These are phyloP conservation scores for Plasmodium fragile DNA, from an alignment of 169 alveolate genomes.

Conservation along the genomic window DNA sequence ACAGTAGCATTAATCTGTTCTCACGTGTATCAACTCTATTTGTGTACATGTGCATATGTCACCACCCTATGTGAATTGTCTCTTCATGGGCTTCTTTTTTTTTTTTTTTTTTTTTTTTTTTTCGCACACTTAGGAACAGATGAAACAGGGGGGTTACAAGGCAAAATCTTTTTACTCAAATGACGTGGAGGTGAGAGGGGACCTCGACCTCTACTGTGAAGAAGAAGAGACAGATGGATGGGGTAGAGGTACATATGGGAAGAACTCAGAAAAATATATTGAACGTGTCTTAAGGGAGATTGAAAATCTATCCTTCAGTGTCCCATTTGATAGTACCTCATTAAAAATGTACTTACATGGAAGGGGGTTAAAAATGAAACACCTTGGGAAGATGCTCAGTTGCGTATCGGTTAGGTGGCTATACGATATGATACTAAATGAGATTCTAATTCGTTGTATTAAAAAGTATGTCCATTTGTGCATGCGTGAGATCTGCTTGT, in stretches of 20 bases:
- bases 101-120: neutral
- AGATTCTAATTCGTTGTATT: conserved; percentile 49
- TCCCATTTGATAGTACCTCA: conserved; percentile 58
- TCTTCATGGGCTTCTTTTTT: neutral
- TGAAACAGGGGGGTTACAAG: neutral
- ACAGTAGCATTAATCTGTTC: neutral
- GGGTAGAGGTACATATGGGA: neutral
- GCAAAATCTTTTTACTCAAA: conserved; percentile 11
- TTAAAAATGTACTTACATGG: conserved; percentile 39
- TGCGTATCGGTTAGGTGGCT: conserved; percentile 40
- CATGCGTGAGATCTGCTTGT: conserved; percentile 42
- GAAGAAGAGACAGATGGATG: conserved; percentile 1
- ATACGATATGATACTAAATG: conserved; percentile 22
- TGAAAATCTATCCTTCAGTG: conserved; percentile 12
- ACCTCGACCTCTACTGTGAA: conserved; percentile 12
- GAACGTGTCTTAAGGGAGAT: conserved; percentile 25
- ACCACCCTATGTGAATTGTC: neutral
- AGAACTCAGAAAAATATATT: conserved; percentile 3
- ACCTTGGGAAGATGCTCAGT: conserved; percentile 48
- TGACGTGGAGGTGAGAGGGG: neutral
- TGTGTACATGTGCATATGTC: neutral
- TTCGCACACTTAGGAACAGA: neutral
- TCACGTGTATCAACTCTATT: neutral
- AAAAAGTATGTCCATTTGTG: conserved; percentile 3
- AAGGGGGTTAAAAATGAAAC: conserved; percentile 46